Percentiles rank a stretch among this genome's conserved stretches.
Evolutionary conservation across 192 early-diverging fungal genomes (phyloP).

Genomic region (Coemansia sp.): DNA sequence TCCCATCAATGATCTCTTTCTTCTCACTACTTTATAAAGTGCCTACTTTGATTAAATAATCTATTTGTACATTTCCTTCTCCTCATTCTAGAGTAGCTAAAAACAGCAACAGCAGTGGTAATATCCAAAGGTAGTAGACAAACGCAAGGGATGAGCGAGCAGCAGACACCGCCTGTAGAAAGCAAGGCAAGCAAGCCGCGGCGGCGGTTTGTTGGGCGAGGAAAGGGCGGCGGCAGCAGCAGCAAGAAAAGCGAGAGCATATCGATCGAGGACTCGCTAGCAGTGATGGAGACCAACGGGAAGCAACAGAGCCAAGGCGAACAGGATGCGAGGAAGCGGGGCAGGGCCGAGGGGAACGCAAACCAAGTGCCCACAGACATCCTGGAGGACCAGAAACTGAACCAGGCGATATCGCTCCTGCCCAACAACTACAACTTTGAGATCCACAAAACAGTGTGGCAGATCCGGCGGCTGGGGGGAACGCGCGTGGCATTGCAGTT

Average conservation of each 20-base stretch:
- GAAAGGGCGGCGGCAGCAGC: constrained; percentile 10
- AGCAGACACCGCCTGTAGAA: constrained; percentile 3
- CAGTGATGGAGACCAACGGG: constrained; percentile 23
- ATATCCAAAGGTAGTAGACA: too few relatives aligned
- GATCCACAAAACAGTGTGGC: constrained; percentile 95
- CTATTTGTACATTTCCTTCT: not conserved
- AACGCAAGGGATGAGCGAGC: not conserved
- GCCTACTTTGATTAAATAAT: not conserved
- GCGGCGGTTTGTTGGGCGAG: constrained; percentile 48
- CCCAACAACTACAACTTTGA: constrained; percentile 99
- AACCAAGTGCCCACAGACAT: constrained; percentile 88
- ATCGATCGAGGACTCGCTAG: constrained; percentile 51
- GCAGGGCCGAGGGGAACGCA: constrained; percentile 25
- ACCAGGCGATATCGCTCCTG: constrained; percentile 80
- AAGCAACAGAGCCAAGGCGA: not conserved
- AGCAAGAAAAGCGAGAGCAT: constrained; percentile 14
- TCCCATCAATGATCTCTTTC: not conserved
- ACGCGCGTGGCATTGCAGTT: constrained; percentile 94
- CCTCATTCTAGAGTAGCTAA: not conserved
- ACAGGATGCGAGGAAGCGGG: not conserved
- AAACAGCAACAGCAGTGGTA: too few relatives aligned
- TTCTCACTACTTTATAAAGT: not conserved
- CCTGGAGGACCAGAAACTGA: constrained; percentile 74
- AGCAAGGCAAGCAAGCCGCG: constrained; percentile 43
- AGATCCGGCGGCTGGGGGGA: constrained; percentile 71